Conservation (phyloP, 2,329 filamentous ascomycete species). For the Clonostachys solani region DNA sequence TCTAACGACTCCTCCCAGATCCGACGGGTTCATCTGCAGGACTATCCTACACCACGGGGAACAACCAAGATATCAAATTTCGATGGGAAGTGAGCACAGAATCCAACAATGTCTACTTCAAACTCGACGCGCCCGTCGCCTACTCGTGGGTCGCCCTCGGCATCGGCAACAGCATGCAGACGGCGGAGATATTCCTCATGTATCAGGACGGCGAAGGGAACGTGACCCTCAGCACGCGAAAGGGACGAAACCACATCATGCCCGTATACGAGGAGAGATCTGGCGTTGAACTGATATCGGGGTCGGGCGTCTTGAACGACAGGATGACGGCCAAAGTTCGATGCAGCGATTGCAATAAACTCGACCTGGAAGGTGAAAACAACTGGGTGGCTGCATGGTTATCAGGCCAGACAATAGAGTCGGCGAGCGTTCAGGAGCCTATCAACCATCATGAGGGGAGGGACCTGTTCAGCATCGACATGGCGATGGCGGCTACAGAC, state of each 20-base stretch:
- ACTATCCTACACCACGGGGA: slow-evolving; percentile 32
- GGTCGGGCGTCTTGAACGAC: slow-evolving; percentile 46
- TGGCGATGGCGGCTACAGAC: slow-evolving; percentile 38
- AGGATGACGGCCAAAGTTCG: slow-evolving; percentile 56
- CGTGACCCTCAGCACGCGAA: slow-evolving; percentile 56
- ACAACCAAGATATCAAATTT: slow-evolving; percentile 42
- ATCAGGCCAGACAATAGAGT: slow-evolving; percentile 37
- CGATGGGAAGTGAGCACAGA: slow-evolving; percentile 45
- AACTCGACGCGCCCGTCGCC: slow-evolving; percentile 48
- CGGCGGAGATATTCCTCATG: slow-evolving; percentile 58
- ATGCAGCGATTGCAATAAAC: slow-evolving; percentile 38
- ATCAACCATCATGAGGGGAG: slow-evolving; percentile 44
- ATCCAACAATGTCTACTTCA: slow-evolving; percentile 56
- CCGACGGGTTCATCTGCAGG: not conserved
- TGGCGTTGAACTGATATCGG: slow-evolving; percentile 48
- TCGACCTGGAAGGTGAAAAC: slow-evolving; percentile 34
- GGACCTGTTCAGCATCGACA: slow-evolving; percentile 39
- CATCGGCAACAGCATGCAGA: slow-evolving; percentile 49
- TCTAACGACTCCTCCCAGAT: too few relatives aligned
- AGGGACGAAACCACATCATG: slow-evolving; percentile 38
- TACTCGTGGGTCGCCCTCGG: slow-evolving; percentile 58
- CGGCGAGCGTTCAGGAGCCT: slow-evolving; percentile 26
- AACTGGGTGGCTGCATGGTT: slow-evolving; percentile 54
- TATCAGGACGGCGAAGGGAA: slow-evolving; percentile 56
- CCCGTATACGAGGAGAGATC: slow-evolving; percentile 40